phyloP scores from a whole-genome alignment of 805 yeast genomes.

The Saturnispora quitensis region DNA sequence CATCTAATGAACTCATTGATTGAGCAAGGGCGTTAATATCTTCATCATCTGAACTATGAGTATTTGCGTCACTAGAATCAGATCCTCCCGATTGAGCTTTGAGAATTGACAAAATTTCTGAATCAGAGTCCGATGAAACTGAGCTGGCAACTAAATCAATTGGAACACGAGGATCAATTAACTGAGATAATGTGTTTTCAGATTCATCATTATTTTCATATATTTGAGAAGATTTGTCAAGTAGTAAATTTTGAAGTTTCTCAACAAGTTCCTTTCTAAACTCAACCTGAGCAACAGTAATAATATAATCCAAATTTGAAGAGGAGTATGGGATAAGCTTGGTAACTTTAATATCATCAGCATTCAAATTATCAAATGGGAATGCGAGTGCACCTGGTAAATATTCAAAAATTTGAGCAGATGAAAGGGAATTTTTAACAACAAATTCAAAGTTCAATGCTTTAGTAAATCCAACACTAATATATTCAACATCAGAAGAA shows the following conservation, averaged over 20 bases:
- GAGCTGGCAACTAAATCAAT: conserved; percentile 29
- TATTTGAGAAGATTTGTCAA: conserved; percentile 44
- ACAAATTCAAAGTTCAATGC: conserved; percentile 80
- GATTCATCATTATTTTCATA: conserved; percentile 53
- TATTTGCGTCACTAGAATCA: conserved; percentile 5
- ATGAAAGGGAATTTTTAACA: conserved; percentile 59
- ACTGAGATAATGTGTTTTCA: conserved; percentile 45
- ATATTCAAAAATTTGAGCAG: conserved; percentile 79
- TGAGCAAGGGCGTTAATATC: conserved; percentile 7
- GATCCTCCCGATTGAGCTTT: not conserved
- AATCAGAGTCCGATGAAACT: not conserved
- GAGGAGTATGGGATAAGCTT: conserved; percentile 72
- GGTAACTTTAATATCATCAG: conserved; percentile 43
- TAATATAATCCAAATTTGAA: conserved; percentile 47
- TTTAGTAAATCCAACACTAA: conserved; percentile 71
- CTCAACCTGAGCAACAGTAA: conserved; percentile 82
- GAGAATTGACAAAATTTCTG: conserved; percentile 2
- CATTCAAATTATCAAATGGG: conserved; percentile 39
- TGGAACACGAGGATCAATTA: conserved; percentile 69
- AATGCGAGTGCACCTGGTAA: conserved; percentile 63
- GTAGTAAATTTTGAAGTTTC: conserved; percentile 41
- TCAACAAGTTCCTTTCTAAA: conserved; percentile 51
- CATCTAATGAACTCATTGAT: conserved; percentile 24
- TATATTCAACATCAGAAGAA: conserved; percentile 41
- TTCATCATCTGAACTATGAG: conserved; percentile 1